These are phyloP conservation scores for Talaromyces sp. DNA, from an alignment of 2,329 filamentous ascomycete species.

Conservation along the genomic window DNA sequence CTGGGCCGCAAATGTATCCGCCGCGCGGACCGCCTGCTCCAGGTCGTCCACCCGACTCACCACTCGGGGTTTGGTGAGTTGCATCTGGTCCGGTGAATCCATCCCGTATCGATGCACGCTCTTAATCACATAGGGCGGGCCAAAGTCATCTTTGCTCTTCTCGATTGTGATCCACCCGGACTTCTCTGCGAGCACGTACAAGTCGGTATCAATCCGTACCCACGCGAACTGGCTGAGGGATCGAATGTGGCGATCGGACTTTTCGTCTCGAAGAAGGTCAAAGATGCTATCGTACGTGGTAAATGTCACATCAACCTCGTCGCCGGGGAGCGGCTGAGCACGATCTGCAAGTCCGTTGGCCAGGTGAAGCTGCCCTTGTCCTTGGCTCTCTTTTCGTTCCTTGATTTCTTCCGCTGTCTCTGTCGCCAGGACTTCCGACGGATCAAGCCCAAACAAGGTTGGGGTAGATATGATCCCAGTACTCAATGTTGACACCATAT, in stretches of 20 bases:
- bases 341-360: slow-evolving; percentile 19
- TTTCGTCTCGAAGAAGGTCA: slow-evolving; percentile 78
- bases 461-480: slow-evolving; percentile 85
- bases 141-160: slow-evolving; percentile 14
- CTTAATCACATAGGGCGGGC: slow-evolving; percentile 24
- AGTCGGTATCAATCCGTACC: slow-evolving; percentile 68
- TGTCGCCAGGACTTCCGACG: slow-evolving; percentile 66
- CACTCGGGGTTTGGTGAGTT: slow-evolving; percentile 62
- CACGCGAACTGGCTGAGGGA: slow-evolving; percentile 70
- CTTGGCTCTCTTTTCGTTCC: slow-evolving; percentile 41
- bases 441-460: slow-evolving; percentile 88
- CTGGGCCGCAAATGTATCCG: slow-evolving; percentile 70
- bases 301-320: slow-evolving; percentile 59
- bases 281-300: slow-evolving; percentile 90
- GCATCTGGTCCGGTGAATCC: slow-evolving; percentile 33
- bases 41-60: slow-evolving; percentile 64
- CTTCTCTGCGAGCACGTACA: slow-evolving; percentile 64
- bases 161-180: slow-evolving; percentile 56
- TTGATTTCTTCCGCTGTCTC: slow-evolving; percentile 59
- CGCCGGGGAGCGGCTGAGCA: slow-evolving; percentile 7
- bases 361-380: background rate
- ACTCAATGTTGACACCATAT: slow-evolving; percentile 83
- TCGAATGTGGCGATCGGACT: slow-evolving; percentile 71
- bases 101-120: slow-evolving; percentile 25
- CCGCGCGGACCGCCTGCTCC: slow-evolving; percentile 70